Conservation (phyloP, 2,329 filamentous ascomycete species). For the Aspergillus uvarum region DNA sequence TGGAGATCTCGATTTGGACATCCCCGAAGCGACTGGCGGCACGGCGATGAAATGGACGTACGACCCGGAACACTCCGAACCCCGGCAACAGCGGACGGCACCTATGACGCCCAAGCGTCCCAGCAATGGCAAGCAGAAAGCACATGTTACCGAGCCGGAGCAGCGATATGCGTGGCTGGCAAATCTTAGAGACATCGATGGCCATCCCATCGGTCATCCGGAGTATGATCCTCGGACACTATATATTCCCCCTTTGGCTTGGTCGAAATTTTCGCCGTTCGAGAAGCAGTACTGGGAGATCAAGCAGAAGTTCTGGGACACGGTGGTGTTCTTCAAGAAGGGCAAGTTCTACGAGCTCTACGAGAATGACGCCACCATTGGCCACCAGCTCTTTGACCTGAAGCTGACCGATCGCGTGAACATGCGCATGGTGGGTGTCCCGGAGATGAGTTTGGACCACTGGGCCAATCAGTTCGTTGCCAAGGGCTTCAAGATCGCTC, state of each 20-base stretch:
- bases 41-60: slow-evolving; percentile 82
- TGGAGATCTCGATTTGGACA: slow-evolving; percentile 57
- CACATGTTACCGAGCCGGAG: slow-evolving; percentile 78
- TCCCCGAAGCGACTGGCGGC: slow-evolving; percentile 58
- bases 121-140: slow-evolving; percentile 59
- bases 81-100: slow-evolving; percentile 49
- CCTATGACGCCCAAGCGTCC: slow-evolving; percentile 37
- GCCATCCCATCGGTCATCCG: slow-evolving; percentile 72
- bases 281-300: slow-evolving; percentile 99
- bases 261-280: slow-evolving; percentile 83
- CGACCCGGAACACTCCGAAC: slow-evolving; percentile 59
- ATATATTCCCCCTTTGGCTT: slow-evolving; percentile 81
- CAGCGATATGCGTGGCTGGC: slow-evolving; percentile 89
- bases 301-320: slow-evolving; percentile 96
- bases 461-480: slow-evolving; percentile 99
- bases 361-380: slow-evolving; percentile 94
- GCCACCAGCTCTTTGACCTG: slow-evolving; percentile 93
- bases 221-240: slow-evolving; percentile 90
- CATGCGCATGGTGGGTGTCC: slow-evolving; percentile 99
- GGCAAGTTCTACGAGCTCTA: slow-evolving; percentile 99
- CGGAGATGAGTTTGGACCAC: slow-evolving; percentile 89
- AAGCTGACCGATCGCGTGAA: slow-evolving; percentile 98
- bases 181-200: slow-evolving; percentile 79
- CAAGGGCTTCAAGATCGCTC: slow-evolving; percentile 94
- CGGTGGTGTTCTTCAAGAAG: slow-evolving; percentile 99